Conservation (phyloP, 2,329 filamentous ascomycete species). For the Sphaerulina vaccinii region DNA sequence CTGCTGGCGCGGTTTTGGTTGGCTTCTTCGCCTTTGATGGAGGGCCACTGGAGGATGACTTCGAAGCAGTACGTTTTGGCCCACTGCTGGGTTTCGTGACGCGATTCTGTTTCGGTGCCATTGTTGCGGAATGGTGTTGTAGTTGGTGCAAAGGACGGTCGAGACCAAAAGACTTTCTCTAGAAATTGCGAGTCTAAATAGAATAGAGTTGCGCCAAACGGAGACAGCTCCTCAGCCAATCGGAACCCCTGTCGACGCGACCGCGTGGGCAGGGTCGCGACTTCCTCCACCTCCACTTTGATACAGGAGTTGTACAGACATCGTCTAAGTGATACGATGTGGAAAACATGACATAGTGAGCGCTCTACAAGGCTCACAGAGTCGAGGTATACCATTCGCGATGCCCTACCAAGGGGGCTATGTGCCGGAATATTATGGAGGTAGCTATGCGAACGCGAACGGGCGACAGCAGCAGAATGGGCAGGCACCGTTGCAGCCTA, state of each 20-base stretch:
- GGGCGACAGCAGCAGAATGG: conserved; percentile 9
- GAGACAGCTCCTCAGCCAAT: conserved; percentile 2
- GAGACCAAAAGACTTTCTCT: conserved; percentile 1
- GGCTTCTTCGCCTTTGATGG: conserved; percentile 29
- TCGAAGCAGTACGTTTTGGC: conserved; percentile 33
- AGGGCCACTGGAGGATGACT: conserved; percentile 27
- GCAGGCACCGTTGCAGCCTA: conserved; percentile 11
- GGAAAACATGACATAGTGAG: neutral
- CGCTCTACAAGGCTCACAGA: neutral
- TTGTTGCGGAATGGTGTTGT: conserved; percentile 1
- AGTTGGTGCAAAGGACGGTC: too few species aligned
- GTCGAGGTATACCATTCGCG: neutral
- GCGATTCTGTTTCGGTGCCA: conserved; percentile 19
- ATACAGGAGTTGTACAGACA: too few species aligned
- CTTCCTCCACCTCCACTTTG: conserved; percentile 2
- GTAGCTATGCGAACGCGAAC: conserved; percentile 4
- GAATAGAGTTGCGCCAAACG: neutral
- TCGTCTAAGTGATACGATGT: neutral
- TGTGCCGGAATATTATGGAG: conserved; percentile 14
- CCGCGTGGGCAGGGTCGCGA: conserved; percentile 10
- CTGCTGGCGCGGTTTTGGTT: conserved; percentile 53
- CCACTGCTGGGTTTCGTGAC: conserved; percentile 19
- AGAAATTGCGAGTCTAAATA: neutral
- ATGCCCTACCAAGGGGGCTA: conserved; percentile 25
- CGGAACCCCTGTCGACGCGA: conserved; percentile 9